These are phyloP conservation scores for Hsuehochloa calcarea DNA, from an alignment of 176 grass and related monocot genomes.

Conservation along the genomic window DNA sequence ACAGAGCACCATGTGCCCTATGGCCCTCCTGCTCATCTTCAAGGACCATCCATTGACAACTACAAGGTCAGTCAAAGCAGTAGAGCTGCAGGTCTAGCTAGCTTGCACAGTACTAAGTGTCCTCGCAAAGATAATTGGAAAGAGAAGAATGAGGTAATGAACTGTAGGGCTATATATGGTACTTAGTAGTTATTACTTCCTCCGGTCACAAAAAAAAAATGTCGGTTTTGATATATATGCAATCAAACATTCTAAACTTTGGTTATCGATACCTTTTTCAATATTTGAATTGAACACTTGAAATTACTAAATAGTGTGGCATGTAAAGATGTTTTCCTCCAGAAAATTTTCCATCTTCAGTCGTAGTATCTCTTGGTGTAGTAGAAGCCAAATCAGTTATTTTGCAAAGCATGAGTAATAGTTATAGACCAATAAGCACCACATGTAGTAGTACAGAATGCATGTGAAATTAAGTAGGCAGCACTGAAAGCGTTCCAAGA, in stretches of 20 bases:
- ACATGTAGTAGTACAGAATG: too few species aligned
- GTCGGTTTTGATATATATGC: too few species aligned
- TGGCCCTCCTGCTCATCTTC: conserved; percentile 46
- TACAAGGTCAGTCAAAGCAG: conserved; percentile 50
- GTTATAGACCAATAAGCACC: neutral
- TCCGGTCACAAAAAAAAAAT: too few species aligned
- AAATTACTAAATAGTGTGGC: neutral
- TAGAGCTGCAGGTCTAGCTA: neutral
- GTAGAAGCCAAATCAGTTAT: neutral
- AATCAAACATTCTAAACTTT: too few species aligned
- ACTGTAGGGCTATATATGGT: neutral
- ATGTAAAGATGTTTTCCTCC: too few species aligned
- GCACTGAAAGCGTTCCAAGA: neutral
- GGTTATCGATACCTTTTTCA: too few species aligned
- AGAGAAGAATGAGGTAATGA: neutral
- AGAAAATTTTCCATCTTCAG: neutral
- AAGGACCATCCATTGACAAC: conserved; percentile 50
- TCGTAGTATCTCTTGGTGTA: too few species aligned
- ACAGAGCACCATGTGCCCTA: conserved; percentile 54
- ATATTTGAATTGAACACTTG: too few species aligned
- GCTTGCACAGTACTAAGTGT: conserved; percentile 13
- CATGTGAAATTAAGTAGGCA: neutral
- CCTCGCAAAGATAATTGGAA: neutral
- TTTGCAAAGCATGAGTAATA: neutral
- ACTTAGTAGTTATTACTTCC: neutral